Conservation (phyloP, 1,284 basidiomycete genomes). For the Moesziomyces parantarcticus region DNA sequence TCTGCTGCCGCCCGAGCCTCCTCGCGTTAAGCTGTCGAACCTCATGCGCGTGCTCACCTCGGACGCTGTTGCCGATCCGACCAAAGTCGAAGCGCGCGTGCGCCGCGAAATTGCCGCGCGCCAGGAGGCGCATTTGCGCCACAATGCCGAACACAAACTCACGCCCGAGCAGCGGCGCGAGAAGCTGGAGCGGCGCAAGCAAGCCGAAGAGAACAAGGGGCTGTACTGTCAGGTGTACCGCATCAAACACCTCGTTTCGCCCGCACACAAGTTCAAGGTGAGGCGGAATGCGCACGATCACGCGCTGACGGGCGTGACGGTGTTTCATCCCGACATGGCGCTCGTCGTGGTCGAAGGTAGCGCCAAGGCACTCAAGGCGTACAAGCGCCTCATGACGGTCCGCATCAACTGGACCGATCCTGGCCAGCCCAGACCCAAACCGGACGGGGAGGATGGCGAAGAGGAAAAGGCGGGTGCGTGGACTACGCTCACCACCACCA, state of each 20-base stretch:
- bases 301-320: conserved; percentile 84
- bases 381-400: conserved; percentile 85
- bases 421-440: conserved; percentile 71
- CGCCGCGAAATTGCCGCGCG: conserved; percentile 90
- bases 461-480: conserved; percentile 67
- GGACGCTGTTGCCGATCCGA: conserved; percentile 95
- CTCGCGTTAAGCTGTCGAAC: conserved; percentile 95
- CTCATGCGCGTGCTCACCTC: conserved; percentile 97
- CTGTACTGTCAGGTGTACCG: conserved; percentile 86
- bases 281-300: conserved; percentile 93
- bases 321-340: conserved; percentile 88
- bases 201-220: conserved; percentile 81
- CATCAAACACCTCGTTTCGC: conserved; percentile 88
- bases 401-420: conserved; percentile 96
- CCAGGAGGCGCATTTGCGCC: conserved; percentile 86
- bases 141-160: conserved; percentile 89
- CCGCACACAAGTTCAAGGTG: conserved; percentile 94
- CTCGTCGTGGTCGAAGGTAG: conserved; percentile 95
- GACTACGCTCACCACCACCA: conserved; percentile 12
- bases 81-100: conserved; percentile 94
- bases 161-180: conserved; percentile 88
- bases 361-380: conserved; percentile 84
- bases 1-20: conserved; percentile 89
- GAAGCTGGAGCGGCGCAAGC: conserved; percentile 75
- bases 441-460: conserved; percentile 59